Base-by-base conservation (phyloP, 768 basidiomycete species). In the Lactifluus volemus region DNA sequence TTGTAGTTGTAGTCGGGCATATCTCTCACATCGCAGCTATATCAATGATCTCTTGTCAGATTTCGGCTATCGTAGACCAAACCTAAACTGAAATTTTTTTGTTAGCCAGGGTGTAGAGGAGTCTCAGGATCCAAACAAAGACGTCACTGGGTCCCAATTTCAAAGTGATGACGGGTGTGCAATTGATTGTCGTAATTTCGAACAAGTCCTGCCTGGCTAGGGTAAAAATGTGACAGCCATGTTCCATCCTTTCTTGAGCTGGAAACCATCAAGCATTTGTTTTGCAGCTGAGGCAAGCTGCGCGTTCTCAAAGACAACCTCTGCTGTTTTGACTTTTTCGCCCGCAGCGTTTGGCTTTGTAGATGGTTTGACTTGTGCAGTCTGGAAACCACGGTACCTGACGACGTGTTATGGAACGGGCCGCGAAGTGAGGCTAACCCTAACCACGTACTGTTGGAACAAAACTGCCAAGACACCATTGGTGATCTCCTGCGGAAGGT, bases 401-500 rank as follows among this genome's bases (percentile, higher is more conserved):
- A 42, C 5, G 10, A 11, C 34, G 52, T 51, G 7, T 45, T 1
- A 45, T 42, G 10, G 15, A 32, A 54, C 58, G 29, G 41, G 34
- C 30, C 21, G 54, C 14, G 32, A 41, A 8, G 12, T 11, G n/a
- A 49, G 25, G 11, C 8, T 3, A 38, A 32, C 17, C n/a, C 41
- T 25, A 49, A 38, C 48, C 2, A 84, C 93, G 59, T 69, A 95
- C 93, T 94, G 91, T 73, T 93, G 89, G 77, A 96, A 96, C 17
- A 97, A 75, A 17, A 93, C 89, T 4, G 85, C 82, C 30, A 98
- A 79, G 34, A 94, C 88, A 62, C 88, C 86, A 66, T 91, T 85
- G 32, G 88, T 92, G 50, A 94, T 91, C 72, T 97, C 93, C 70
- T 88, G 84, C 0, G 94, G 94, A 21, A 98, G 77, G 72, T 95